These are phyloP conservation scores for Alternaria brassicae DNA, from an alignment of 2,329 filamentous ascomycete species.

Conservation along the genomic window DNA sequence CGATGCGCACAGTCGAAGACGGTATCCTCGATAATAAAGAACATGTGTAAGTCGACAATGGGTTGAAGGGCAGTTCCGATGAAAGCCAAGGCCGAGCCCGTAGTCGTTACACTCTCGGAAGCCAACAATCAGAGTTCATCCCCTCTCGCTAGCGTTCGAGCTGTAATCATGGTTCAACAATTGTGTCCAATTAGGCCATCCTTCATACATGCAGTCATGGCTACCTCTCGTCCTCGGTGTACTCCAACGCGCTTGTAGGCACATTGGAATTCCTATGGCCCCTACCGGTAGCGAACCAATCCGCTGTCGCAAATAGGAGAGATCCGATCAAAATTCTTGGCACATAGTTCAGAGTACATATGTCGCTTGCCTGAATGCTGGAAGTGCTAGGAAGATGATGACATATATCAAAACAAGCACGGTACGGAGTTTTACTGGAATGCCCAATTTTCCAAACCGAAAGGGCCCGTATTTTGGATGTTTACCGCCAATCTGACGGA, in stretches of 20 bases:
- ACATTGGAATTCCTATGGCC: conserved; percentile 25
- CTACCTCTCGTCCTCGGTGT: neutral
- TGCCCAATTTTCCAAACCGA: conserved; percentile 44
- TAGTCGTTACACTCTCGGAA: neutral
- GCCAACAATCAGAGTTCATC: neutral
- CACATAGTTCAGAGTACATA: conserved; percentile 29
- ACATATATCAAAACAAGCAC: conserved; percentile 43
- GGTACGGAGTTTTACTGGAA: conserved; percentile 45
- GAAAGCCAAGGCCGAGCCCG: neutral
- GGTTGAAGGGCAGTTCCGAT: neutral
- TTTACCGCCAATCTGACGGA: conserved; percentile 20
- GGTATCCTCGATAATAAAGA: neutral
- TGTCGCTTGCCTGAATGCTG: conserved; percentile 19
- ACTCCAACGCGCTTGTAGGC: conserved; percentile 7
- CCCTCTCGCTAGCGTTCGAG: neutral
- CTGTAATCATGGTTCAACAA: neutral
- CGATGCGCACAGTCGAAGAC: neutral
- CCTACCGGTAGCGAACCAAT: conserved; percentile 21
- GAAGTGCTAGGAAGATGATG: conserved; percentile 49
- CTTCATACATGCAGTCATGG: neutral
- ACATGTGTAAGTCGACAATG: neutral
- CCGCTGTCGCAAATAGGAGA: conserved; percentile 21
- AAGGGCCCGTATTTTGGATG: conserved; percentile 32
- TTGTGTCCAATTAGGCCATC: neutral
- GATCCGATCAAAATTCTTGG: conserved; percentile 16